These are phyloP conservation scores for Penicillium sp. DNA, from an alignment of 2,329 filamentous ascomycete species.

Conservation along the genomic window DNA sequence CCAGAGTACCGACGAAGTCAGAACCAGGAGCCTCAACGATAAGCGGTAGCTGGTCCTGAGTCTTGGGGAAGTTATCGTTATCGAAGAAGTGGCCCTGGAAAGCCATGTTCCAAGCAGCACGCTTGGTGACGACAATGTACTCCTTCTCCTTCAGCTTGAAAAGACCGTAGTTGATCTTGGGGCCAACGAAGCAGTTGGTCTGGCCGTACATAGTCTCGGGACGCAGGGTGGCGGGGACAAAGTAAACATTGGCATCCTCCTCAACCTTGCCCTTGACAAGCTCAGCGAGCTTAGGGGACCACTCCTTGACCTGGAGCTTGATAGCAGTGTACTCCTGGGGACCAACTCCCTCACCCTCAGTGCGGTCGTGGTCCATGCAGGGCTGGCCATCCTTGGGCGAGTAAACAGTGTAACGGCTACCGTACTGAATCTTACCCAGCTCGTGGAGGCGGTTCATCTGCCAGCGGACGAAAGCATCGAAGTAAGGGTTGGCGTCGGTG, in stretches of 20 bases:
- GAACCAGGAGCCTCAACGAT: constrained; percentile 74
- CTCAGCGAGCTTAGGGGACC: constrained; percentile 73
- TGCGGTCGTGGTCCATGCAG: constrained; percentile 84
- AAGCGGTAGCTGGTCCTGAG: constrained; percentile 73
- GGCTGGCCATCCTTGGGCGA: constrained; percentile 85
- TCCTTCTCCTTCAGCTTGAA: constrained; percentile 77
- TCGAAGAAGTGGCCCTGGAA: constrained; percentile 82
- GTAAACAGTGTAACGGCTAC: constrained; percentile 91
- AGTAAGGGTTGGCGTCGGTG: constrained; percentile 95
- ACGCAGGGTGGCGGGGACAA: constrained; percentile 86
- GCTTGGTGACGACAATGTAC: constrained; percentile 80
- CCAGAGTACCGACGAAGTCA: constrained; percentile 80
- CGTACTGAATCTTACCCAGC: constrained; percentile 89
- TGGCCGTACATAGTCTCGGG: constrained; percentile 99
- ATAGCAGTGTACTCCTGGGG: constrained; percentile 91
- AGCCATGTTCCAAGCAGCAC: constrained; percentile 90
- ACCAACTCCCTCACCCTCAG: constrained; percentile 75
- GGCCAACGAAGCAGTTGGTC: constrained; percentile 91
- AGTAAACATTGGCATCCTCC: constrained; percentile 75
- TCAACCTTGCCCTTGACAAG: constrained; percentile 76
- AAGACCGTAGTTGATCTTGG: constrained; percentile 83
- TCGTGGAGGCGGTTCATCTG: constrained; percentile 93
- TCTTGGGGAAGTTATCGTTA: constrained; percentile 45
- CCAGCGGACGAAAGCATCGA: constrained; percentile 93
- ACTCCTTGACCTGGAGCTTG: constrained; percentile 88